Evolutionary conservation across 2,329 filamentous ascomycete genomes (phyloP), one percentile per base, ranked within the genome.

Genomic region (Gaeumannomyces tritici): DNA sequence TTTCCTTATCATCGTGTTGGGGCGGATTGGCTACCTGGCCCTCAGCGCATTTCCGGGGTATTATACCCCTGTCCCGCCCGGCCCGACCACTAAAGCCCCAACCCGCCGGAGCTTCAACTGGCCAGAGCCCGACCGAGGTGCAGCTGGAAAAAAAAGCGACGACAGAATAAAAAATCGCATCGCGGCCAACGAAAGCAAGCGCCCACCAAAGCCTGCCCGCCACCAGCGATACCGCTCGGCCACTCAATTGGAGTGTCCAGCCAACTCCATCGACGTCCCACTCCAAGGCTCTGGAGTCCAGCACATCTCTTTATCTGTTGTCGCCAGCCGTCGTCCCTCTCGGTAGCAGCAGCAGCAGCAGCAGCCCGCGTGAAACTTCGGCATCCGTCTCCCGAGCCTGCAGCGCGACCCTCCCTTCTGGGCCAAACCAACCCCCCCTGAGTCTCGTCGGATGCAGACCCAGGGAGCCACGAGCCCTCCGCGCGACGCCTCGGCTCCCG

Each of bases 401-500:
- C 42, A 8, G 42, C 5, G 21, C 42, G 18, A 18, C 2, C 33
- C 9, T 12, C 9, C 33, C 42, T 9, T 7, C 42, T 7, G 8
- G 18, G 21, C 21, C 21, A 18, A 8, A n/a, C 42, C 42, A 21
- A 18, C 21, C 42, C 2, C 9, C 42, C 1, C 7, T 33, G 8
- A 18, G 3, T 8, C 42, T 42, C 42, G 42, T 8, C 42, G 18
- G 18, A 51, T 51, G 42, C 42, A 51, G 42, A n/a, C n/a, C 42
- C 42, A 21, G 42, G 21, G 21, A n/a, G 42, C 42, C 42, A 9
- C 42, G 42, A n/a, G 21, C 42, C 42, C 42, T 51, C 42, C 42
- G 18, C 42, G 42, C 42, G 42, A 51, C 7, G 7, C 42, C 11
- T 21, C 58, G 12, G 15, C 35, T 2, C 35, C 31, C 67, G 71